Conservation (phyloP, 2,329 filamentous ascomycete genomes). For the Botrytis deweyae region DNA sequence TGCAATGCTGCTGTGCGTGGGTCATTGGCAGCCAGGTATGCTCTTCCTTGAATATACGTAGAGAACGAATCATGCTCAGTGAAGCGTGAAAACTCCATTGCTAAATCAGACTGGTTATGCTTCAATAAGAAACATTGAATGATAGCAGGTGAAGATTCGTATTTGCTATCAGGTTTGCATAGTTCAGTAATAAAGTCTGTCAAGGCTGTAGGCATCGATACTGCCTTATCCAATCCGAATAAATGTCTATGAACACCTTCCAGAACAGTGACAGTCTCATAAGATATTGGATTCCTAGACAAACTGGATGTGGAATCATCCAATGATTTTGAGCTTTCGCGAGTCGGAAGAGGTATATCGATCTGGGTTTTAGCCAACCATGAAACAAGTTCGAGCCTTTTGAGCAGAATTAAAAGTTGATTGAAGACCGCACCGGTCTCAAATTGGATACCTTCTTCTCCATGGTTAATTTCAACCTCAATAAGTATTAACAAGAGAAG, state of each 20-base stretch:
- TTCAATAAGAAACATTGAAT: slow-evolving; percentile 64
- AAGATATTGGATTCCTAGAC: slow-evolving; percentile 46
- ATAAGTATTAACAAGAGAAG: slow-evolving; percentile 82
- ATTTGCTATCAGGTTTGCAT: slow-evolving; percentile 63
- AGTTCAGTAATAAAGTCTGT: slow-evolving; percentile 66
- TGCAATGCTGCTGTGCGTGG: slow-evolving; percentile 68
- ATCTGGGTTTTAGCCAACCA: slow-evolving; percentile 65
- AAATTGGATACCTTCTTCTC: slow-evolving; percentile 64
- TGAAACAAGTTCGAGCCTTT: slow-evolving; percentile 69
- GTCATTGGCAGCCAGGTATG: slow-evolving; percentile 72
- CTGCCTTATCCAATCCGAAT: slow-evolving; percentile 56
- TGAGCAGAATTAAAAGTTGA: slow-evolving; percentile 68
- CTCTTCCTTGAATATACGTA: slow-evolving; percentile 81
- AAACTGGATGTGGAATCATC: slow-evolving; percentile 34
- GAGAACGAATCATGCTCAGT: slow-evolving; percentile 59
- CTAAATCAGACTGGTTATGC: slow-evolving; percentile 58
- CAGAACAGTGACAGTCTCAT: slow-evolving; percentile 55
- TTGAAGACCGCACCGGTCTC: slow-evolving; percentile 72
- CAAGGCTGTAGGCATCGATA: slow-evolving; percentile 57
- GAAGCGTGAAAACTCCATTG: slow-evolving; percentile 57
- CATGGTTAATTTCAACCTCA: slow-evolving; percentile 75
- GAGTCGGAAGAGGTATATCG: slow-evolving; percentile 48
- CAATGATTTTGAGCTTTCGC: slow-evolving; percentile 42
- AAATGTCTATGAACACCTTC: slow-evolving; percentile 63
- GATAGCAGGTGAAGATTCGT: slow-evolving; percentile 60